Conservation (phyloP, 768 basidiomycete genomes). For the Coprinopsis cinerea region DNA sequence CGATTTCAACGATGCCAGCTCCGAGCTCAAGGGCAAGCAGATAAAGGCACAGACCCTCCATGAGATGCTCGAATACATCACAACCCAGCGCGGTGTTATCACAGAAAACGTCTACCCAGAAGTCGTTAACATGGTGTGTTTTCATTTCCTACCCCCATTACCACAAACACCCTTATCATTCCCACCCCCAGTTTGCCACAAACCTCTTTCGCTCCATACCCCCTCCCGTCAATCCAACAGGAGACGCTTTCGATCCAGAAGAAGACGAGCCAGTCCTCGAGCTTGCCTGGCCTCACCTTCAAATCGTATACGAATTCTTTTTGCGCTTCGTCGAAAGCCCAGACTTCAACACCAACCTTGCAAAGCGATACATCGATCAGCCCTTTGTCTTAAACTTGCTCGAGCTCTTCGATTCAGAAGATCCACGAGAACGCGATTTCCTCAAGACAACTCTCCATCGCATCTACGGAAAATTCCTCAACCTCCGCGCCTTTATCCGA, state of each 20-base stretch:
- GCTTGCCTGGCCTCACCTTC: slow-evolving; percentile 98
- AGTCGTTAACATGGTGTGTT: slow-evolving; percentile 92
- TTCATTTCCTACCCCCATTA: neutral
- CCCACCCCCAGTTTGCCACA: slow-evolving; percentile 75
- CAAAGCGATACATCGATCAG: slow-evolving; percentile 97
- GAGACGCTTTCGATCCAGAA: slow-evolving; percentile 98
- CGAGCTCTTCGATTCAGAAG: slow-evolving; percentile 97
- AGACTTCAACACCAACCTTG: slow-evolving; percentile 97
- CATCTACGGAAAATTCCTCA: slow-evolving; percentile 99
- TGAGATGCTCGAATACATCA: slow-evolving; percentile 99
- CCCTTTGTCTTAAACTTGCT: slow-evolving; percentile 92
- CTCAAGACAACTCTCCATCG: slow-evolving; percentile 98
- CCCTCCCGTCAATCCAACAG: slow-evolving; percentile 96
- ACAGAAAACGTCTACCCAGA: slow-evolving; percentile 98
- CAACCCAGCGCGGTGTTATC: slow-evolving; percentile 91
- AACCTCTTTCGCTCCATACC: slow-evolving; percentile 99
- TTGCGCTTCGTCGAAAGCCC: slow-evolving; percentile 96
- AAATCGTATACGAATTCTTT: slow-evolving; percentile 99
- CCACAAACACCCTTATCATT: slow-evolving; percentile 7
- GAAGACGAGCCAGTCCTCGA: slow-evolving; percentile 99
- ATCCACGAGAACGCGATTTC: slow-evolving; percentile 98
- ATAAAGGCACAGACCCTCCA: slow-evolving; percentile 97
- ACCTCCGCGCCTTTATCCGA: slow-evolving; percentile 96
- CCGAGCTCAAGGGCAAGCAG: slow-evolving; percentile 95
- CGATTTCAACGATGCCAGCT: slow-evolving; percentile 97